These are phyloP conservation scores for Kuraishia piskuri DNA, from an alignment of 805 yeast genomes.

Conservation along the genomic window DNA sequence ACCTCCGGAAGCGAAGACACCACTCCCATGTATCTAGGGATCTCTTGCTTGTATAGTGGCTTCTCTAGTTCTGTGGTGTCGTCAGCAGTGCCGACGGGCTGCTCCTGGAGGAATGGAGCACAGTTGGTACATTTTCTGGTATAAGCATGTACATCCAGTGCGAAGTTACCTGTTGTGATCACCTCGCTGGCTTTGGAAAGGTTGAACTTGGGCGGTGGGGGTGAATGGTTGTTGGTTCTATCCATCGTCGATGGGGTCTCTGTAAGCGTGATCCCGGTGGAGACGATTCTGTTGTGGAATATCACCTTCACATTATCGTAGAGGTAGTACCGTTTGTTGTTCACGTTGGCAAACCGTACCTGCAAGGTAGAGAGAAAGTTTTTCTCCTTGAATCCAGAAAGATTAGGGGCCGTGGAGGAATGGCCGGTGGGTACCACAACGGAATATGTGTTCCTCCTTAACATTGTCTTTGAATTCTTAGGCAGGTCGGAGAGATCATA, in stretches of 20 bases:
- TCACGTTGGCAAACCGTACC: conserved; percentile 17
- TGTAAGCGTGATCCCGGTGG: background rate
- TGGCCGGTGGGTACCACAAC: conserved; percentile 2
- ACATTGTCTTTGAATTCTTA: conserved; percentile 17
- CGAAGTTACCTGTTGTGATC: background rate
- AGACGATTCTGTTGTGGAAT: conserved; percentile 13
- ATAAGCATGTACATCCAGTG: background rate
- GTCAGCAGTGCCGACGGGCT: background rate
- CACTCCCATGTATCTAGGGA: background rate
- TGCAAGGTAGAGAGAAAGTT: conserved; percentile 17
- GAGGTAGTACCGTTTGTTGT: conserved; percentile 16
- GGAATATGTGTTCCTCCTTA: conserved; percentile 16
- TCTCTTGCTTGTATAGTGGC: conserved; percentile 1
- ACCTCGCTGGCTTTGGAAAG: background rate
- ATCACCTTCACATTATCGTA: conserved; percentile 21
- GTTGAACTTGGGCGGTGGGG: background rate
- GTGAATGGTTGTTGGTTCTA: background rate
- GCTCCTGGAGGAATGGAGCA: background rate
- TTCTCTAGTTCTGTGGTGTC: background rate
- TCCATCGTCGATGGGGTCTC: background rate
- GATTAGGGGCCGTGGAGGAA: background rate
- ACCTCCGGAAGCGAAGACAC: background rate
- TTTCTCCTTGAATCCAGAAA: background rate
- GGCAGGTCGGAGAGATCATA: conserved; percentile 16
- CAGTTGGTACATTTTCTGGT: background rate